These are phyloP conservation scores for Fomitopsis pinicola DNA, from an alignment of 1,284 basidiomycete species.

Conservation along the genomic window DNA sequence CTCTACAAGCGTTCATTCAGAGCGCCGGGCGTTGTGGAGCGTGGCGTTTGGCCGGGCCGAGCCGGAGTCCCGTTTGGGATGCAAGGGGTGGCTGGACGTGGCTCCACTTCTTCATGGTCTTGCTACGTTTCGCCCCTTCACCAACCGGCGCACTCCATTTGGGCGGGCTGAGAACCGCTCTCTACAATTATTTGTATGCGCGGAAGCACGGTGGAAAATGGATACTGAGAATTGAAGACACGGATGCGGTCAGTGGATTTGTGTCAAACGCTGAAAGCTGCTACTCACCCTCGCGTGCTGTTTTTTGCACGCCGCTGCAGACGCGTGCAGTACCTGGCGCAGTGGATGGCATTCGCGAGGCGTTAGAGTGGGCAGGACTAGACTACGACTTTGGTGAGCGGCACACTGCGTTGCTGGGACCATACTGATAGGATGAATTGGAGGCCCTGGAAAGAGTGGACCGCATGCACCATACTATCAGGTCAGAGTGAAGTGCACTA, in stretches of 20 bases:
- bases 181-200: conserved; percentile 91
- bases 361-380: conserved; percentile 90
- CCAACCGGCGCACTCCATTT: conserved; percentile 95
- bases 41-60: no score
- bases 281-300: background rate
- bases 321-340: conserved; percentile 79
- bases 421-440: conserved; percentile 5
- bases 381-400: conserved; percentile 84
- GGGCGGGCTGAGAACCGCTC: conserved; percentile 92
- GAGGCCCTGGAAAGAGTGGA: conserved; percentile 76
- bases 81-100: background rate
- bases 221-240: conserved; percentile 94
- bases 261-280: background rate
- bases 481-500: conserved; percentile 33
- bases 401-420: background rate
- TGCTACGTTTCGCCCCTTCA: conserved; percentile 93
- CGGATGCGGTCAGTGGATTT: conserved; percentile 65
- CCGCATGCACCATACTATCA: conserved; percentile 81
- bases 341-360: conserved; percentile 73
- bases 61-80: background rate
- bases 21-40: no score
- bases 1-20: no score
- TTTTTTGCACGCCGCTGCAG: conserved; percentile 34
- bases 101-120: conserved; percentile 34
- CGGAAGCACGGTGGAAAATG: conserved; percentile 81